phyloP scores from a whole-genome alignment of 352 stramenopile genomes.

The Phytophthora pisi region DNA sequence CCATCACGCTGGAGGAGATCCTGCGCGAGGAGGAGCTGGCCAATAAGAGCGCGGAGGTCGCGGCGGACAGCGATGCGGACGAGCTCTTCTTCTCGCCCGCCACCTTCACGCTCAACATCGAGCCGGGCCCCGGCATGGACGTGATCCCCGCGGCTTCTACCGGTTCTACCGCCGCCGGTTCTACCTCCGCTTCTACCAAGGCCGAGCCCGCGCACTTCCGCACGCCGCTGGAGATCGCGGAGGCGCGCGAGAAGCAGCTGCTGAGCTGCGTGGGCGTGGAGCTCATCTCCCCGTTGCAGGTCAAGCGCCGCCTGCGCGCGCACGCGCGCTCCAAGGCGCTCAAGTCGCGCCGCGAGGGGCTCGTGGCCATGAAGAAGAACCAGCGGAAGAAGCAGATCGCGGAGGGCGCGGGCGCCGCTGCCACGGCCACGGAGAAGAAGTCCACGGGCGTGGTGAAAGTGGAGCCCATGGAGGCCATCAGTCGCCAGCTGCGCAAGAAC shows the following conservation, averaged over 20 bases:
- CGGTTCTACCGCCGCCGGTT: neutral
- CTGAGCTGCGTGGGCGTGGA: conserved; percentile 85
- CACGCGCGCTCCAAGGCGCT: conserved; percentile 65
- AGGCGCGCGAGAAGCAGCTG: conserved; percentile 80
- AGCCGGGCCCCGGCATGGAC: conserved; percentile 77
- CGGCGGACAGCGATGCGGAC: conserved; percentile 36
- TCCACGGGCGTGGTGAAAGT: conserved; percentile 87
- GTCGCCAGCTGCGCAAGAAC: conserved; percentile 90
- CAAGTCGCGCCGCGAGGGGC: conserved; percentile 41
- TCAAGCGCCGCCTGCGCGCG: conserved; percentile 77
- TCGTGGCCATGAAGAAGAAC: conserved; percentile 45
- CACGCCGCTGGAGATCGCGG: conserved; percentile 75
- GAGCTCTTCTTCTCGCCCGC: conserved; percentile 79
- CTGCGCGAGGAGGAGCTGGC: conserved; percentile 71
- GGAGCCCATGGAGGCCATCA: conserved; percentile 91
- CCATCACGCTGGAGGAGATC: conserved; percentile 79
- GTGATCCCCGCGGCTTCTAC: conserved; percentile 28
- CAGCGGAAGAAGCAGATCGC: conserved; percentile 60
- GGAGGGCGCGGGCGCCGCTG: conserved; percentile 26
- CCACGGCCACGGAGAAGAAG: conserved; percentile 49
- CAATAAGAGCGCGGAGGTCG: conserved; percentile 32
- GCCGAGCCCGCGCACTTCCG: conserved; percentile 45
- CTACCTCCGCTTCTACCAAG: conserved; percentile 16
- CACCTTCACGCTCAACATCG: conserved; percentile 67
- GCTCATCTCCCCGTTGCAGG: conserved; percentile 80